These are phyloP conservation scores for Cairneyella variabilis DNA, from an alignment of 495 filamentous ascomycete genomes.

Conservation along the genomic window DNA sequence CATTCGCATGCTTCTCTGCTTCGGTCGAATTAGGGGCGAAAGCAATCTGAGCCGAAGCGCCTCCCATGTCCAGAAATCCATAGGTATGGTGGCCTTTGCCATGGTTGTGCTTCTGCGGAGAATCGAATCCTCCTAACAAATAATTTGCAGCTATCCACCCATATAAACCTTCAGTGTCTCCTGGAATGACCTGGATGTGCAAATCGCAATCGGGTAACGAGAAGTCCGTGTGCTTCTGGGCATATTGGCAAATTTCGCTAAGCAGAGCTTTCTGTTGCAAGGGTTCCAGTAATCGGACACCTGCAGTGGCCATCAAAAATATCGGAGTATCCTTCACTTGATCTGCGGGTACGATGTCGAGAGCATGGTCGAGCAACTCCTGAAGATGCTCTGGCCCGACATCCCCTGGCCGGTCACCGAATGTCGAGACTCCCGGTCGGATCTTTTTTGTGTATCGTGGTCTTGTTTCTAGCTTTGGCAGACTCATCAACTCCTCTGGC, in stretches of 20 bases:
- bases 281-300: conserved; percentile 84
- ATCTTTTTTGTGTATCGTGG: conserved; percentile 93
- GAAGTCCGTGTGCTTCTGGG: conserved; percentile 74
- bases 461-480: conserved; percentile 79
- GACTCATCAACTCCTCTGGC: conserved; percentile 54
- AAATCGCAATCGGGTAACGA: conserved; percentile 82
- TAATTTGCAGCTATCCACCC: conserved; percentile 99
- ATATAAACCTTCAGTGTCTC: conserved; percentile 96
- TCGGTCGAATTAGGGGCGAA: conserved; percentile 95
- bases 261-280: conserved; percentile 67
- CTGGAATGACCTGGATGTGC: conserved; percentile 92
- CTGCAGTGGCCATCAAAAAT: conserved; percentile 94
- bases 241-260: conserved; percentile 77
- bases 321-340: conserved; percentile 82
- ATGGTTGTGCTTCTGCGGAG: conserved; percentile 62
- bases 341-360: conserved; percentile 72
- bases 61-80: conserved; percentile 97
- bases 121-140: conserved; percentile 86
- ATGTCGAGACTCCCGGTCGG: conserved; percentile 86
- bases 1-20: conserved; percentile 82
- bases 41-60: conserved; percentile 94
- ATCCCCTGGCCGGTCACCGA: conserved; percentile 67
- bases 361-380: conserved; percentile 75
- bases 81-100: conserved; percentile 94
- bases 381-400: conserved; percentile 82